Evolutionary conservation across 257 asterid species (phyloP), one percentile per base, ranked within the genome.

Genomic region (Petunia axillaris): DNA sequence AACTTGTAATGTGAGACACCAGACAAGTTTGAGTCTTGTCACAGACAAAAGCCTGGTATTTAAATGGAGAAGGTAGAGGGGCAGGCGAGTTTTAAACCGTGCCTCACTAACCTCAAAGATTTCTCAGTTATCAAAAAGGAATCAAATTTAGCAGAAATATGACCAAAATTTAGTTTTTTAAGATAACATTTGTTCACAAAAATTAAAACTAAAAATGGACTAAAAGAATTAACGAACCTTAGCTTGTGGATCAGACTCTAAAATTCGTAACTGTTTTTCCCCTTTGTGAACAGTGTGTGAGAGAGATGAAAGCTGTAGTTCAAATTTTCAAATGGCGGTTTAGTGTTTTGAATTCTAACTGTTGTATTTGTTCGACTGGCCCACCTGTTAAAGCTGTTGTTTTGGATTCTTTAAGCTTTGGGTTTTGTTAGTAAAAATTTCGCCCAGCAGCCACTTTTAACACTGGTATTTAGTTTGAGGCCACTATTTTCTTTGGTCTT

Each of bases 261-360:
- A 71, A 71, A 48, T 25, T 71, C 77, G 11, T 1, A 10, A 48
- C 3, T 10, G 8, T 67, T 43, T 57, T 43, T 65, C 39, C 39
- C 8, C 76, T 67, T n/a, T 67, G 40, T 3, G 16, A 25, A 67
- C 55, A 67, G 8, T 38, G 11, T 11, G 73, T 35, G 68, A 44
- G 64, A 14, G 44, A 82, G 76, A 60, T 48, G 73, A 73, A 63
- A 16, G 54, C 1, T 9, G 40, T 9, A 15, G 15, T 64, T 78
- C 81, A 79, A 64, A 41, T 59, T 80, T 63, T 63, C 79, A 52
- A 65, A 68, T 57, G 62, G 82, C 60, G 80, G 81, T 84, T 74
- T 77, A 58, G 74, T 14, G 65, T 79, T 70, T 46, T 10, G 16
- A 46, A 70, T 1, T 25, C 25, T 0, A 25, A 25, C 25, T 25